Evolutionary conservation across 2,329 filamentous ascomycete genomes (phyloP).

Genomic region (Talaromyces sp.): DNA sequence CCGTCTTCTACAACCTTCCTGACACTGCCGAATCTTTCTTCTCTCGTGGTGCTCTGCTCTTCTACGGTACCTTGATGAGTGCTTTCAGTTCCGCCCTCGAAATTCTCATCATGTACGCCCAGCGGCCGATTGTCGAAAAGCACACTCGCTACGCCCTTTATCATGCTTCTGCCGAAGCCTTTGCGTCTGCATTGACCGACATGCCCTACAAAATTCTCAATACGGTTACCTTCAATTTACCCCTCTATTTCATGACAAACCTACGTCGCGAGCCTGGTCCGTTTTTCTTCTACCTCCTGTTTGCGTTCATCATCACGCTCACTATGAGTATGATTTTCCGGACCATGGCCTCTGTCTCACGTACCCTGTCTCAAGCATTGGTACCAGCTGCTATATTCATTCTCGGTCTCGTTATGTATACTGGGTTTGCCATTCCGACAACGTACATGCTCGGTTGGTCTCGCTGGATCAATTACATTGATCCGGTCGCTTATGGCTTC

Average conservation of each 20-base stretch:
- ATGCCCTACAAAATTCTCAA: conserved; percentile 79
- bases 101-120: conserved; percentile 79
- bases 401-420: conserved; percentile 42
- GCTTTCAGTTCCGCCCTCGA: conserved; percentile 76
- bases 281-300: conserved; percentile 82
- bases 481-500: conserved; percentile 75
- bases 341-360: conserved; percentile 69
- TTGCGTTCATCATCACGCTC: conserved; percentile 68
- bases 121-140: conserved; percentile 89
- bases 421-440: conserved; percentile 43
- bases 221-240: conserved; percentile 69
- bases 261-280: conserved; percentile 66
- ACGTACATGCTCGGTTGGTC: conserved; percentile 72
- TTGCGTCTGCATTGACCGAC: conserved; percentile 79
- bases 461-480: conserved; percentile 75
- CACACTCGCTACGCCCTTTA: conserved; percentile 82
- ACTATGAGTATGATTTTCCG: conserved; percentile 85
- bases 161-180: conserved; percentile 83
- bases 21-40: conserved; percentile 68
- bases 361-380: conserved; percentile 57
- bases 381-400: conserved; percentile 51
- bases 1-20: conserved; percentile 74
- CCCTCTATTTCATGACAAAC: conserved; percentile 83
- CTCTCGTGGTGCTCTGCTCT: conserved; percentile 71
- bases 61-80: conserved; percentile 84